Evolutionary conservation across 495 filamentous ascomycete genomes (phyloP).

Genomic region (Daldinia vernicosa): DNA sequence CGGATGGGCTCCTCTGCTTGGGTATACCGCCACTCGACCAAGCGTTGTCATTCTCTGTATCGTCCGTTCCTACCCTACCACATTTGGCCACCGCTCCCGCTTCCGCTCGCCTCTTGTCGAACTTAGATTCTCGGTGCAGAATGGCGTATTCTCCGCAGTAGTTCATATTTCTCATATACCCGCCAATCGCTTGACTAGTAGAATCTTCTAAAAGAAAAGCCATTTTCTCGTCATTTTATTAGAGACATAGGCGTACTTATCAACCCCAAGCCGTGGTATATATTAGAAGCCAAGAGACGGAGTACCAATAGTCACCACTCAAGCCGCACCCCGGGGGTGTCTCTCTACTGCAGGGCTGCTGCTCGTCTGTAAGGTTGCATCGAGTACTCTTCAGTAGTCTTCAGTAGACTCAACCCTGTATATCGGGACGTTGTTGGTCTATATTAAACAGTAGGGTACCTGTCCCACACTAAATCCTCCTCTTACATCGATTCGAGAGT

Average conservation of each 20-base stretch:
- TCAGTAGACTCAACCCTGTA: conserved; percentile 36
- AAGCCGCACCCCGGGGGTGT: conserved; percentile 38
- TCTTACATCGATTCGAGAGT: conserved; percentile 28
- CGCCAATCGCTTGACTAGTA: conserved; percentile 27
- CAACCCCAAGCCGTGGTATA: conserved; percentile 27
- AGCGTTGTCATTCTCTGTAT: conserved; percentile 26
- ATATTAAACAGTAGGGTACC: conserved; percentile 40
- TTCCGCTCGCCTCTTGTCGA: conserved; percentile 2
- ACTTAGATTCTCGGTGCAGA: conserved; percentile 21
- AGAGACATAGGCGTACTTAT: conserved; percentile 27
- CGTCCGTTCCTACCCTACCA: conserved; percentile 29
- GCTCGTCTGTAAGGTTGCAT: conserved; percentile 31
- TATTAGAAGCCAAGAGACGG: conserved; percentile 30
- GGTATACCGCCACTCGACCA: conserved; percentile 38
- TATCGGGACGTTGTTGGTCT: conserved; percentile 38
- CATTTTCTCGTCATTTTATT: conserved; percentile 2
- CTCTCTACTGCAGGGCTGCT: conserved; percentile 13
- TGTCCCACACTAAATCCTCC: conserved; percentile 16
- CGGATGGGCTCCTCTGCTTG: conserved; percentile 32
- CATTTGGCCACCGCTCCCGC: conserved; percentile 18
- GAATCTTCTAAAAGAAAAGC: conserved; percentile 3
- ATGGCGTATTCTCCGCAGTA: conserved; percentile 21
- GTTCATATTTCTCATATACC: conserved; percentile 31
- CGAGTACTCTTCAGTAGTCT: conserved; percentile 39
- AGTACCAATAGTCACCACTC: conserved; percentile 23